Evolutionary conservation across 306 rosid genomes (phyloP).

Genomic region (Purshia tridentata): DNA sequence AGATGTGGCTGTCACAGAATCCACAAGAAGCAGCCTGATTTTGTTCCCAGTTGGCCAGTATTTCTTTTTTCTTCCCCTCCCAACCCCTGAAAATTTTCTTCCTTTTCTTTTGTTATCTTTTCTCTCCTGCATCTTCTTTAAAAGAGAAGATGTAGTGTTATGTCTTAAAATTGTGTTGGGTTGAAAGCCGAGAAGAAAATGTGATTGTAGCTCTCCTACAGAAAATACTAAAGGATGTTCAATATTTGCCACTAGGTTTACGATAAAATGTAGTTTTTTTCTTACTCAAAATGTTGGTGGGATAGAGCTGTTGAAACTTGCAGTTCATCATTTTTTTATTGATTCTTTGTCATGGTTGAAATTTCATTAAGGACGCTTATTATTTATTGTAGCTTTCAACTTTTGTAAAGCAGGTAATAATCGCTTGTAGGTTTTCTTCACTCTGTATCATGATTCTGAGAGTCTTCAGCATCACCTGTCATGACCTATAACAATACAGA

Average conservation of each 20-base stretch:
- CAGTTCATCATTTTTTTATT: constrained; percentile 77
- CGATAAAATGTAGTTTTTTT: constrained; percentile 62
- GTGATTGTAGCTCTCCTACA: constrained; percentile 93
- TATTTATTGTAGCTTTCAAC: constrained; percentile 11
- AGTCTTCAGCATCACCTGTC: too few relatives aligned
- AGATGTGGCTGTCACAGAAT: constrained; percentile 51
- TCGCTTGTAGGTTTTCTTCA: constrained; percentile 6
- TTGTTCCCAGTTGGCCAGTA: constrained; percentile 58
- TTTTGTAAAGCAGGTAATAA: neutral
- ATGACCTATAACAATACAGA: neutral
- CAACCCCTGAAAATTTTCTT: constrained; percentile 34
- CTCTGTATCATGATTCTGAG: neutral
- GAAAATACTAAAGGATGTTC: constrained; percentile 75
- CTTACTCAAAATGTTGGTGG: constrained; percentile 56
- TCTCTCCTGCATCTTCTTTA: constrained; percentile 37
- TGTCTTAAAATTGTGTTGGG: constrained; percentile 73
- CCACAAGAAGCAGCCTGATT: constrained; percentile 61
- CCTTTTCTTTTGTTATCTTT: constrained; percentile 16
- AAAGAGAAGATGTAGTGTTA: constrained; percentile 62
- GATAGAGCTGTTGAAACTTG: constrained; percentile 77
- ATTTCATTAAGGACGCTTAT: constrained; percentile 46
- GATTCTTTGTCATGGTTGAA: constrained; percentile 70
- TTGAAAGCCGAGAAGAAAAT: constrained; percentile 68
- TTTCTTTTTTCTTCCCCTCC: constrained; percentile 34
- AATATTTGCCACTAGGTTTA: constrained; percentile 88